Percentiles rank a stretch among this genome's conserved stretches.
These are phyloP conservation scores for Bathelium albidoporum DNA, from an alignment of 495 filamentous ascomycete genomes.

Conservation along the genomic window DNA sequence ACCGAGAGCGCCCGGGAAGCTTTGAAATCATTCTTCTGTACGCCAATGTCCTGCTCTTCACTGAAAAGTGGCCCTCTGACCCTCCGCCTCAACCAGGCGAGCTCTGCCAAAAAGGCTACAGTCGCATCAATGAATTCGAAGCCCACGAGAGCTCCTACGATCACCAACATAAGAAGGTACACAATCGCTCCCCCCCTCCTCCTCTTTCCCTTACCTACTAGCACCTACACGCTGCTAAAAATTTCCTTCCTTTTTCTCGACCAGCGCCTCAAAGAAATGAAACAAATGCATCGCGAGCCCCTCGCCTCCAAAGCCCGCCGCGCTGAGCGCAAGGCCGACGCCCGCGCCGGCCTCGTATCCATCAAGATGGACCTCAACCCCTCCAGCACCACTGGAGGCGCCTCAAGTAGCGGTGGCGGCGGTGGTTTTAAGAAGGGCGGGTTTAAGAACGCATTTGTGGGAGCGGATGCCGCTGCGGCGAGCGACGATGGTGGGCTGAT, in stretches of 20 bases:
- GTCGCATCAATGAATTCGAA: constrained; percentile 60
- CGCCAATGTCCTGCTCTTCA: constrained; percentile 1
- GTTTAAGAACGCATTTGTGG: constrained; percentile 43
- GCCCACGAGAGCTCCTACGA: constrained; percentile 61
- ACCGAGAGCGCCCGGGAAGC: constrained; percentile 83
- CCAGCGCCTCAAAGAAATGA: constrained; percentile 59
- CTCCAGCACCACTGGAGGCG: constrained; percentile 4
- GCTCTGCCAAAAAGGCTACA: constrained; percentile 59
- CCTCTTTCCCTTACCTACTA: too few relatives aligned
- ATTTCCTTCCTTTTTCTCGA: too few relatives aligned
- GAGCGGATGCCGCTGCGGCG: constrained; percentile 13
- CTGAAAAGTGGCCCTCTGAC: not conserved
- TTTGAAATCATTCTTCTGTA: constrained; percentile 79
- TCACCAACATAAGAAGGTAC: constrained; percentile 50
- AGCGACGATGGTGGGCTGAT: too few relatives aligned
- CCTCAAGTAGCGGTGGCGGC: constrained; percentile 19
- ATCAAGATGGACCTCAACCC: constrained; percentile 30
- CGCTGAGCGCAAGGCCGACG: constrained; percentile 47
- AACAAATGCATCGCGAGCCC: constrained; percentile 49
- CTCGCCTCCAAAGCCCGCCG: constrained; percentile 50
- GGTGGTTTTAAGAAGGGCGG: constrained; percentile 47
- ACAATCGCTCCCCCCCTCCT: too few relatives aligned
- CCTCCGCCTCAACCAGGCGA: constrained; percentile 33
- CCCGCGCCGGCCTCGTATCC: constrained; percentile 51
- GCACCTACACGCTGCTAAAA: too few relatives aligned